Evolutionary conservation across 129 eudicot genomes (phyloP), one percentile per base, ranked within the genome.

Genomic region (Escallonia herrerae): DNA sequence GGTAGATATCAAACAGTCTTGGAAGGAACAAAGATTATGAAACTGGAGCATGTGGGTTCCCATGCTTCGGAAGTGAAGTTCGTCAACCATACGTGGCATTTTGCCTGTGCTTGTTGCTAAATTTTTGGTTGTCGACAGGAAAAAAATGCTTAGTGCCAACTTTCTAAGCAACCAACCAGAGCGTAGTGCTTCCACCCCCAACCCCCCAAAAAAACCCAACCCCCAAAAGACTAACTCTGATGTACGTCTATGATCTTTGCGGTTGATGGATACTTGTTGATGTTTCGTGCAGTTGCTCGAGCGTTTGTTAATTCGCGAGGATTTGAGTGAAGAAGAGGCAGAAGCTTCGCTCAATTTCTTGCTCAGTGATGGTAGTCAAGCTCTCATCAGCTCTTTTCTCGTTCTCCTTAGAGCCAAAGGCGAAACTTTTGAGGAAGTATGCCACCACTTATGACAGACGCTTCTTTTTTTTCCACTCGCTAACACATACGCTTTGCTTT

Each of bases 401-500:
- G 96, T 91, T 57, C 82, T 85, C 61, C 82, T 91, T 60, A 73
- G 96, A 85, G 90, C 95, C 73, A 91, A 91, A 79, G 97, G 97
- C 37, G 96, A 91, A 77, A 91, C 97, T 15, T 83, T 43, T 71
- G 89, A 85, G 72, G 97, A 87, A 73, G 95, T 87, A 72, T 40
- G 65, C 14, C 50, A 58, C 3, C 46, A 7, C 6, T 58, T 22
- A 22, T 22, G 33, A 22, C 33, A 22, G 33, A 22, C 1, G 33
- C 33, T 22, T 22, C 33, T 1, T 22, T 22, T 22, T 22, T 22
- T 22, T 22, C 33, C 33, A 22, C 33, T 0, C 33, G 33, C 33
- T 22, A 22, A 22, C 33, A 1, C 56, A 47, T 63, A 4, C 33
- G 56, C 43, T 22, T 22, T 22, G 33, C 33, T 22, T 22, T 22